phyloP scores from a whole-genome alignment of 352 stramenopile genomes.

The Pythium oligandrum region DNA sequence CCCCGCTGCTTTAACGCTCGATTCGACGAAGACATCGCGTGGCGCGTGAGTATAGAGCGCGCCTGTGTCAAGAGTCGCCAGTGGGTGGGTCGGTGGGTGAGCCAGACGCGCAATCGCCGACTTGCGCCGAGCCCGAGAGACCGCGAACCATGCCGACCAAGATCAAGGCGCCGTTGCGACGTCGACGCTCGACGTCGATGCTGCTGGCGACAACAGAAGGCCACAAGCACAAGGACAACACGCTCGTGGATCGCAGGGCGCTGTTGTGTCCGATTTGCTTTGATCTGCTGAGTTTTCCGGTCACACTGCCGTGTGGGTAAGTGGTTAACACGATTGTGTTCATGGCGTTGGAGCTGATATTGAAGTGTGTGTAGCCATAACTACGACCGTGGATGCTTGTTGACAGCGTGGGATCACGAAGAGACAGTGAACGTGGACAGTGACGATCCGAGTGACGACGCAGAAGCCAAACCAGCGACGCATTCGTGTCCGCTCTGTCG shows the following conservation, averaged over 20 bases:
- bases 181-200: neutral
- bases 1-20: no score
- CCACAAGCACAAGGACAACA: neutral
- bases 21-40: no score
- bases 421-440: neutral
- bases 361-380: slow-evolving; percentile 50
- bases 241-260: slow-evolving; percentile 30
- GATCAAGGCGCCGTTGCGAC: neutral
- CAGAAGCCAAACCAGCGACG: slow-evolving; percentile 1
- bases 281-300: slow-evolving; percentile 67
- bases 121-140: no score
- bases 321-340: neutral
- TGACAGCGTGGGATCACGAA: slow-evolving; percentile 56
- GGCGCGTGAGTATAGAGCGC: no score
- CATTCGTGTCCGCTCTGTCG: slow-evolving; percentile 68
- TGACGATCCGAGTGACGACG: neutral
- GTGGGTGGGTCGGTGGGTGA: no score
- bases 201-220: neutral
- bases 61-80: no score
- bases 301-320: slow-evolving; percentile 69
- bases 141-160: neutral
- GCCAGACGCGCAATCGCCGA: no score
- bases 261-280: slow-evolving; percentile 76
- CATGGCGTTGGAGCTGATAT: neutral
- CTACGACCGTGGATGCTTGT: slow-evolving; percentile 74